phyloP scores from a whole-genome alignment of 345 rosid genomes.

The Citropsis articulata region DNA sequence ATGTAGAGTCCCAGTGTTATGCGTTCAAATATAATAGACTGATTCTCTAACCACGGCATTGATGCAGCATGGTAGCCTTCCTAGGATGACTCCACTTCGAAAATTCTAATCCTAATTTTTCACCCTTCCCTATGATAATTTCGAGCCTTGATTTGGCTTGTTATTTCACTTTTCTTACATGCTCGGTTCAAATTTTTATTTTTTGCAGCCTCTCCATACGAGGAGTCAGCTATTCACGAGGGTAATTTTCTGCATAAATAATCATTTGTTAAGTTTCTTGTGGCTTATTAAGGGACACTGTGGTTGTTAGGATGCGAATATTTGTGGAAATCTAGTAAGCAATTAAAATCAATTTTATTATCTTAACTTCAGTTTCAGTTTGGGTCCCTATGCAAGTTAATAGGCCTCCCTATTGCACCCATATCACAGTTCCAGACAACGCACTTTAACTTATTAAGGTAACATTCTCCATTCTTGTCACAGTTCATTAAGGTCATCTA shows the following conservation, averaged over 20 bases:
- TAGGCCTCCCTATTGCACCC: not conserved
- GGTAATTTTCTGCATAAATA: constrained; percentile 38
- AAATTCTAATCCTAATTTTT: too few relatives aligned
- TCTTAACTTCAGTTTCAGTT: not conserved
- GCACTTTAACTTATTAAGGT: not conserved
- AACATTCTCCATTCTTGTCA: not conserved
- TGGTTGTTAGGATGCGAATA: not conserved
- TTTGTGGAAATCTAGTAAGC: not conserved
- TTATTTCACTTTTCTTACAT: not conserved
- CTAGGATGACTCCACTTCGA: too few relatives aligned
- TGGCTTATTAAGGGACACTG: not conserved
- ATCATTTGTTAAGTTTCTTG: not conserved
- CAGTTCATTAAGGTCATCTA: constrained; percentile 85
- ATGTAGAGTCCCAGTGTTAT: not conserved
- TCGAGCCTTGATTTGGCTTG: not conserved
- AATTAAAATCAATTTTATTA: not conserved
- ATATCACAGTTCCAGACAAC: not conserved
- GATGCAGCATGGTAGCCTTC: too few relatives aligned
- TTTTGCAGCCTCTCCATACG: constrained; percentile 79
- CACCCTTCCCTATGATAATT: not conserved
- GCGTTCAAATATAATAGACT: too few relatives aligned
- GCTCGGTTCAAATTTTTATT: not conserved
- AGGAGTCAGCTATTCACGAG: constrained; percentile 76
- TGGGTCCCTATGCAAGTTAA: not conserved
- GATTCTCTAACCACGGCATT: too few relatives aligned